These are phyloP conservation scores for Fusarium drepaniforme DNA, from an alignment of 2,329 filamentous ascomycete species.

Conservation along the genomic window DNA sequence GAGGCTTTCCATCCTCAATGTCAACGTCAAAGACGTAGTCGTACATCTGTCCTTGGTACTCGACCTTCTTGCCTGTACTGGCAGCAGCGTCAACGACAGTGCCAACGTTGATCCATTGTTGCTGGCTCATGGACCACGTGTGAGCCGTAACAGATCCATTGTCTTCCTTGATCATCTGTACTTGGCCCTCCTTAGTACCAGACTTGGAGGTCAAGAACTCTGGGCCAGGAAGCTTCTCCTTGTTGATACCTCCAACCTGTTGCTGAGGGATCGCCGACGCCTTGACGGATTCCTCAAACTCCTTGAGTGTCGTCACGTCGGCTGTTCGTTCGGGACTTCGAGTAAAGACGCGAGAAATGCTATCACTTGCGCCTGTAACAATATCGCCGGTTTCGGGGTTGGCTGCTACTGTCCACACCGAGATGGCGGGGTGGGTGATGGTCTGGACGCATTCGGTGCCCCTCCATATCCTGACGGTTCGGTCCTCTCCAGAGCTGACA, in stretches of 20 bases:
- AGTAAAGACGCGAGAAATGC: conserved; percentile 86
- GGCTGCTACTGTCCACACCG: conserved; percentile 92
- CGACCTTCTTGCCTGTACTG: conserved; percentile 82
- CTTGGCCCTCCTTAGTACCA: conserved; percentile 96
- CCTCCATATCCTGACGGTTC: conserved; percentile 92
- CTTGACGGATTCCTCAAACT: conserved; percentile 87
- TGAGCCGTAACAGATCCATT: conserved; percentile 89
- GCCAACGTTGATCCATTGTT: conserved; percentile 89
- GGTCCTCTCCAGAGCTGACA: conserved; percentile 92
- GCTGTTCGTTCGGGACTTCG: conserved; percentile 78
- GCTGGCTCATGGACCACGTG: conserved; percentile 80
- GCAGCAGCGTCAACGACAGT: conserved; percentile 92
- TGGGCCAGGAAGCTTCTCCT: conserved; percentile 89
- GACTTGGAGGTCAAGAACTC: conserved; percentile 86
- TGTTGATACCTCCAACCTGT: conserved; percentile 86
- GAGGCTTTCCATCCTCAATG: conserved; percentile 93
- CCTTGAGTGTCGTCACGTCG: conserved; percentile 72
- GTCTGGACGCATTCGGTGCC: conserved; percentile 89
- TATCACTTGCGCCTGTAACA: conserved; percentile 92
- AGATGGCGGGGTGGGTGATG: conserved; percentile 96
- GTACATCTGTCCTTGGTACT: conserved; percentile 87
- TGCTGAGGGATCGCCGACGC: conserved; percentile 90
- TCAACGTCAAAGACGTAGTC: conserved; percentile 98
- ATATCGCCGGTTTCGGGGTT: conserved; percentile 89
- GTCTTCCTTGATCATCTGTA: conserved; percentile 88